Conservation (phyloP, 2,329 filamentous ascomycete genomes). For the Alternaria metachromatica region DNA sequence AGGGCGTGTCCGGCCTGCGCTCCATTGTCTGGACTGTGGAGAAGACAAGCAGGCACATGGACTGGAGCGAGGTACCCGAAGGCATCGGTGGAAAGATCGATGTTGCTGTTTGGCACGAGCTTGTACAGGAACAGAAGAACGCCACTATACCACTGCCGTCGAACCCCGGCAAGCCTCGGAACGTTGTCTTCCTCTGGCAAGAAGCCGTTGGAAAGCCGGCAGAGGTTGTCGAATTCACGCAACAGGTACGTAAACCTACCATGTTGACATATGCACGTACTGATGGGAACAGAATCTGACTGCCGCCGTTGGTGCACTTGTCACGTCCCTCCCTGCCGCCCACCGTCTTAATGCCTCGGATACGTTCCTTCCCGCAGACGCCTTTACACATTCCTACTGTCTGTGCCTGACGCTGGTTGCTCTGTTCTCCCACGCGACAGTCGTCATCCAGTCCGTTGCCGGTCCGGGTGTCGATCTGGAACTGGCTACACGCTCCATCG, state of each 20-base stretch:
- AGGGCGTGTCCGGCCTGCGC: conserved; percentile 71
- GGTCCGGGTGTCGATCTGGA: conserved; percentile 73
- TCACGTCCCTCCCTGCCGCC: conserved; percentile 74
- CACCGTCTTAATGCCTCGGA: conserved; percentile 79
- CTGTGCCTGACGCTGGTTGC: conserved; percentile 81
- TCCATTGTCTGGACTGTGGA: conserved; percentile 93
- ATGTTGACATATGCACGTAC: not conserved
- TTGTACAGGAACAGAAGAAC: conserved; percentile 69
- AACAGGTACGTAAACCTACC: conserved; percentile 56
- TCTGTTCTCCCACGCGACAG: conserved; percentile 81
- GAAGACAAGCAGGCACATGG: conserved; percentile 86
- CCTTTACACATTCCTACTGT: conserved; percentile 79
- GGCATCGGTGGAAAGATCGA: conserved; percentile 76
- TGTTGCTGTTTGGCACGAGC: conserved; percentile 91
- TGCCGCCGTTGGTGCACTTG: conserved; percentile 81
- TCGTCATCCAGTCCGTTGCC: conserved; percentile 89
- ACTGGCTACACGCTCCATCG: conserved; percentile 74
- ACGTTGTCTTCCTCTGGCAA: conserved; percentile 71
- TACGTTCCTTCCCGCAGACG: conserved; percentile 83
- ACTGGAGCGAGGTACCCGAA: conserved; percentile 89
- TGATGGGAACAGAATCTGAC: conserved; percentile 71
- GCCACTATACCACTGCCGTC: conserved; percentile 70
- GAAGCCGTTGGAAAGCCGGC: conserved; percentile 54
- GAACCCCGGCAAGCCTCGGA: conserved; percentile 59
- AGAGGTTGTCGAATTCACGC: conserved; percentile 82